Evolutionary conservation across 2,329 filamentous ascomycete genomes (phyloP), one percentile per base, ranked within the genome.

Genomic region (Fusarium ambrosium): DNA sequence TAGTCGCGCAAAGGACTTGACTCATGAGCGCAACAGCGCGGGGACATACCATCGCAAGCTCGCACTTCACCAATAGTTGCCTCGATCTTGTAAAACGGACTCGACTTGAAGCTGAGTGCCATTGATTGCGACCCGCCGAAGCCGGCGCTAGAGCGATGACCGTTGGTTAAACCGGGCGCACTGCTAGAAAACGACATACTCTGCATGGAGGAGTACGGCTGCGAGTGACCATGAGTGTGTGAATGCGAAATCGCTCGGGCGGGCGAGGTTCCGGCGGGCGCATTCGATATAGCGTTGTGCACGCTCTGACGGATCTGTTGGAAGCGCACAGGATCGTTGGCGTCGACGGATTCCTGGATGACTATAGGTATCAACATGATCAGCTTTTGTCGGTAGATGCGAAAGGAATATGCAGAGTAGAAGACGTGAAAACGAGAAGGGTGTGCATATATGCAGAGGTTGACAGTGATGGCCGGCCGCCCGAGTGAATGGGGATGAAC

Each of bases 61-160:
- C 90, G 88, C 20, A 92, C 85, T 9, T 87, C 85, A 6, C 94
- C 90, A 7, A 98, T 83, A 32, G 90, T 88, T 64, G 90, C 86
- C 55, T 92, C 81, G 36, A 96, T 87, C 13, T 90, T 89, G 80
- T 96, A 98, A 82, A 98, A 99, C 0, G 97, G 96, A 79, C 95
- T 98, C 5, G 91, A 82, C 79, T 94, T 96, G 85, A 87, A 88
- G 13, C 72, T 67, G 22, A 83, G 64, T 13, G 73, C 61, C 39
- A 45, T 62, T 65, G 29, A 59, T 70, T 56, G 60, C 11, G 72
- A 66, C 36, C 68, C 67, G 51, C 74, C 79, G 20, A 77, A 67
- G 27, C 64, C 62, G 24, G 69, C 43, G n/a, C 62, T 62, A 32
- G 71, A 61, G 8, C 76, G 66, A 62, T 78, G 77, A 24, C 77